Conservation (phyloP, 306 rosid genomes). For the Prunus campanulata region DNA sequence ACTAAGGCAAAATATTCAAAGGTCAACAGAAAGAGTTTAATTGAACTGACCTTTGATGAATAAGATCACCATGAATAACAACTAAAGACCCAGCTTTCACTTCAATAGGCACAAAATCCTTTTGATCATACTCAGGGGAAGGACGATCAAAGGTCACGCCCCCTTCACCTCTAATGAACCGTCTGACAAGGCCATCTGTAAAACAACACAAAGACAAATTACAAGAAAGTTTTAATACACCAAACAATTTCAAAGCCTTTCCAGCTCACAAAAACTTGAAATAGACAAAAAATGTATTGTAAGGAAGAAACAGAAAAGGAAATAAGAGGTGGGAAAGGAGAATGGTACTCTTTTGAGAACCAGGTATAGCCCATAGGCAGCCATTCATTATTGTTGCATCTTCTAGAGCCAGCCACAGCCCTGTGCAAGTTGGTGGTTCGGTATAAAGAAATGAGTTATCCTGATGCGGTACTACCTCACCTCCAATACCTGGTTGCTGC, state of each 20-base stretch:
- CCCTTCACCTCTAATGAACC: conserved; percentile 68
- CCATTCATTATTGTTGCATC: conserved; percentile 77
- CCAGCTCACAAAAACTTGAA: background rate
- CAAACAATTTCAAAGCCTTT: background rate
- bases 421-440: conserved; percentile 89
- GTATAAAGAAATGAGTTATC: conserved; percentile 92
- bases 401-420: conserved; percentile 94
- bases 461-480: conserved; percentile 98
- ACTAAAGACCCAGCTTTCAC: conserved; percentile 88
- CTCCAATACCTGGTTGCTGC: conserved; percentile 99
- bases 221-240: conserved; percentile 2
- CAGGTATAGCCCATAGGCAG: conserved; percentile 94
- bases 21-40: conserved; percentile 15
- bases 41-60: conserved; percentile 83
- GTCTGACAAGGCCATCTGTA: conserved; percentile 88
- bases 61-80: conserved; percentile 92
- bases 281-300: background rate
- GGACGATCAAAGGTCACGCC: conserved; percentile 83
- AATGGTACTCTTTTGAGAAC: conserved; percentile 79
- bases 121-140: conserved; percentile 62
- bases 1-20: background rate
- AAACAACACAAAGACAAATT: background rate
- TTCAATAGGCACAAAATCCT: conserved; percentile 86
- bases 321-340: conserved; percentile 6
- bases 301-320: conserved; percentile 4